These are phyloP conservation scores for Omphalea diandra DNA, from an alignment of 441 rosid genomes.

Conservation along the genomic window DNA sequence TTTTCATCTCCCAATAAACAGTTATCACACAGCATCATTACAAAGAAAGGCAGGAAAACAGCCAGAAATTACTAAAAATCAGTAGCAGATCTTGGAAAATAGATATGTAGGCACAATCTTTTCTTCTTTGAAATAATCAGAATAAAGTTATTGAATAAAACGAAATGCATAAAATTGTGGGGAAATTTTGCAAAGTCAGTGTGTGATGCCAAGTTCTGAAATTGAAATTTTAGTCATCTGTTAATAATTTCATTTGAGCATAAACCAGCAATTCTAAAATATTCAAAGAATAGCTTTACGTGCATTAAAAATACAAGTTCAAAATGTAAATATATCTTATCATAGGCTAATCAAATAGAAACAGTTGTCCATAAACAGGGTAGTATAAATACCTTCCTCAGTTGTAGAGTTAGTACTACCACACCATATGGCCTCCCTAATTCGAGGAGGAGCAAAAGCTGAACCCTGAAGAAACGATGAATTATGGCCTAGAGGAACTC, in stretches of 20 bases:
- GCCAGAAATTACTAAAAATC: neutral
- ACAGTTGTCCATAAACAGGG: too few relatives aligned
- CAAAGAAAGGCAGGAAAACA: neutral
- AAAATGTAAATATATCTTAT: neutral
- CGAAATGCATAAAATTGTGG: too few relatives aligned
- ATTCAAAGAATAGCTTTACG: too few relatives aligned
- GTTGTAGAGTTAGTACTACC: slow-evolving; percentile 93
- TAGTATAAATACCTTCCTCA: slow-evolving; percentile 75
- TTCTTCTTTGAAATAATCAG: neutral
- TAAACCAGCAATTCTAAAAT: neutral
- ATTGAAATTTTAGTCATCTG: too few relatives aligned
- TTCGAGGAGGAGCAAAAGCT: slow-evolving; percentile 97
- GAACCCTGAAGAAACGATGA: slow-evolving; percentile 99
- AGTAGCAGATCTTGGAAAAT: neutral
- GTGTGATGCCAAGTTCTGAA: too few relatives aligned
- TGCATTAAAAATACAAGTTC: neutral
- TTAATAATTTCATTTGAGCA: neutral
- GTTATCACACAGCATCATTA: neutral
- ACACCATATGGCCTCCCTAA: slow-evolving; percentile 98
- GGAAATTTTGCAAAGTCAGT: too few relatives aligned
- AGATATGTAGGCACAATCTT: neutral
- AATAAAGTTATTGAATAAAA: too few relatives aligned
- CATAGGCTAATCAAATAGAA: neutral
- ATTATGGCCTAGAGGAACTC: slow-evolving; percentile 96
- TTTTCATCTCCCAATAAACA: neutral